Percentiles rank a stretch among this genome's conserved stretches.
These are phyloP conservation scores for Anthracocystis setariae DNA, from an alignment of 1,284 basidiomycete species.

Conservation along the genomic window DNA sequence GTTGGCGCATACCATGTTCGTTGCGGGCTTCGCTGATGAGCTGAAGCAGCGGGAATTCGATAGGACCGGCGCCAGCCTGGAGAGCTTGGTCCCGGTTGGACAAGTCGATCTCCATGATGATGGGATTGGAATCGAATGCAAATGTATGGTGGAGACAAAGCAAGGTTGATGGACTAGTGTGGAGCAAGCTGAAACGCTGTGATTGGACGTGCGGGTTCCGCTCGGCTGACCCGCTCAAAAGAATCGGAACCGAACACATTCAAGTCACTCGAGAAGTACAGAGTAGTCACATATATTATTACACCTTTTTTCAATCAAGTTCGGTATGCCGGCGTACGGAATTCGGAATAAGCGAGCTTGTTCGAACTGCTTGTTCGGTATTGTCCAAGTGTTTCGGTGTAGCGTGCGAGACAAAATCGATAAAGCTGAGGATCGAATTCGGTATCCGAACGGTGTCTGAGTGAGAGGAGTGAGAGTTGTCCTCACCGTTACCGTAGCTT, in stretches of 20 bases:
- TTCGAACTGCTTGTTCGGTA: no score
- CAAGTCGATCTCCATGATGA: slow-evolving; percentile 41
- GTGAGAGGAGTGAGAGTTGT: no score
- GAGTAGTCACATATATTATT: neutral
- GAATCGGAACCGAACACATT: slow-evolving; percentile 15
- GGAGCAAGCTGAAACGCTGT: neutral
- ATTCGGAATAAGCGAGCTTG: no score
- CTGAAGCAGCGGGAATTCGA: slow-evolving; percentile 75
- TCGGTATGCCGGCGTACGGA: no score
- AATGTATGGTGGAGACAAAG: neutral
- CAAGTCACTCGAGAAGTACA: neutral
- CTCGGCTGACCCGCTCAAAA: slow-evolving; percentile 24
- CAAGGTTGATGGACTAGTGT: neutral
- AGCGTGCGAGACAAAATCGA: no score
- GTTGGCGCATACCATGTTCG: slow-evolving; percentile 88
- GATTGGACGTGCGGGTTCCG: neutral
- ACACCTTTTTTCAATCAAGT: no score
- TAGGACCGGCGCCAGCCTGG: slow-evolving; percentile 19
- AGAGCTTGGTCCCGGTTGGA: slow-evolving; percentile 27
- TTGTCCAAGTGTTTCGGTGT: no score
- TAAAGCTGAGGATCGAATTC: no score
- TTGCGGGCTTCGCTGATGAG: slow-evolving; percentile 88
- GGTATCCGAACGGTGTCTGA: no score
- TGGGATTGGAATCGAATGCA: neutral
- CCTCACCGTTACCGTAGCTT: no score